Percentiles rank a stretch among this genome's conserved stretches.
These are phyloP conservation scores for Aspergillus thermomutatus DNA, from an alignment of 2,329 filamentous ascomycete genomes.

Conservation along the genomic window DNA sequence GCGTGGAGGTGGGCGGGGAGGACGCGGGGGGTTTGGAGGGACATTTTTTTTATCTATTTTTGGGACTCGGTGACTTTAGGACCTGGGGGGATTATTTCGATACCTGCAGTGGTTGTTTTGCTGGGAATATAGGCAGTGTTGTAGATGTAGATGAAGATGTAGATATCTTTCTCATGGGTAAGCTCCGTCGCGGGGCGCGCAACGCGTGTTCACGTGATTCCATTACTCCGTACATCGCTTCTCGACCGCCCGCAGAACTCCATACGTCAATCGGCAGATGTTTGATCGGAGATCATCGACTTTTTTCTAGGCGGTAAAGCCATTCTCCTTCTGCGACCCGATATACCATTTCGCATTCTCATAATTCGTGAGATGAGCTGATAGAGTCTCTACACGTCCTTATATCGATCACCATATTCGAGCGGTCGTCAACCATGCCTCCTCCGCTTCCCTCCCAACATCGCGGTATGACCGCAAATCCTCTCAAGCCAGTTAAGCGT, in stretches of 20 bases:
- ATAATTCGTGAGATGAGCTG: neutral
- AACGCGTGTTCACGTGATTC: slow-evolving; percentile 20
- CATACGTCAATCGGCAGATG: neutral
- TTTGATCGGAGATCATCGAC: neutral
- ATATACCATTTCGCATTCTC: neutral
- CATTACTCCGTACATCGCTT: too few relatives aligned
- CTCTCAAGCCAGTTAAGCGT: slow-evolving; percentile 66
- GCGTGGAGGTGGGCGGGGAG: too few relatives aligned
- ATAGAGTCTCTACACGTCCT: neutral
- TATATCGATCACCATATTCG: neutral
- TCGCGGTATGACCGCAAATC: slow-evolving; percentile 86
- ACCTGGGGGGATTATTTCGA: neutral
- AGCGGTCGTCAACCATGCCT: slow-evolving; percentile 31
- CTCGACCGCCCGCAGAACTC: neutral
- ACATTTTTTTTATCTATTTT: slow-evolving; percentile 51
- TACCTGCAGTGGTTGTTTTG: neutral
- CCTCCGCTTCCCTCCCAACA: slow-evolving; percentile 42
- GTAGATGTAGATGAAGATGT: neutral
- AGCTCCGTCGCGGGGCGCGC: slow-evolving; percentile 3
- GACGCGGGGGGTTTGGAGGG: slow-evolving; percentile 66
- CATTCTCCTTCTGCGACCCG: neutral
- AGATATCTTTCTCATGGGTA: neutral
- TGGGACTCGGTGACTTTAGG: neutral
- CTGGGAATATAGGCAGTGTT: neutral
- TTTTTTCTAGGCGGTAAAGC: neutral